Base-by-base conservation (phyloP, 1,284 basidiomycete species). In the Marasmius tenuissimus region DNA sequence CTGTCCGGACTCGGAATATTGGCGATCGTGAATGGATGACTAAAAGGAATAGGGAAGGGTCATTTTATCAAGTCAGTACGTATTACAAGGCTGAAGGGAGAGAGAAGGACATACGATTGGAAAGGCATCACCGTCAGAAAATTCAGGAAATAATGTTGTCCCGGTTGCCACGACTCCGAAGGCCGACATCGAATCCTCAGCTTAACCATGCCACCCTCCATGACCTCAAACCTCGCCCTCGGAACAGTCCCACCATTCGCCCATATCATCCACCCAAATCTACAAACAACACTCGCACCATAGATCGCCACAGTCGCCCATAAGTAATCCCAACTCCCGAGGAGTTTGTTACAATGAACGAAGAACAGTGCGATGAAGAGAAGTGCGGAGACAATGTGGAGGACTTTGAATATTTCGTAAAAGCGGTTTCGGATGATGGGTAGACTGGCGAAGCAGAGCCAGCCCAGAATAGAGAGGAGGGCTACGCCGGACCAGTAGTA, bases 311-410 rank as follows among this genome's bases (percentile, higher is more conserved):
- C 54, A 20, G 54, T 56, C 6, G 54, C 54, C 34, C 37, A 56
- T 10, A 39, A 27, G 54, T 56, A 56, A 20, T 56, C 35, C 54
- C 54, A 56, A 37, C 54, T 56, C 8, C 54, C 54, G 18, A 56
- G 54, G 33, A 56, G 35, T 37, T 56, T 56, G 40, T 56, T 56
- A 18, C 54, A 56, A 37, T 56, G 54, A 18, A 56, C 8, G 54
- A 56, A 56, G 54, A 56, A 56, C 10, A 56, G 40, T 18, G 11
- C 37, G 5, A 27, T 56, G 18, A 56, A 56, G 10, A 56, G 35
- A 11, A 56, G 14, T 8, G 54, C 54, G 35, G 54, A 40, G 54
- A 56, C 20, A 37, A 56, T 37, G 35, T 56, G 54, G 18, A 56
- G 54, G 35, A 38, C 37, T 35, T 56, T 56, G 37, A 56, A 56